Base-by-base conservation (phyloP, 306 rosid species). In the Cucurbita ficifolia region DNA sequence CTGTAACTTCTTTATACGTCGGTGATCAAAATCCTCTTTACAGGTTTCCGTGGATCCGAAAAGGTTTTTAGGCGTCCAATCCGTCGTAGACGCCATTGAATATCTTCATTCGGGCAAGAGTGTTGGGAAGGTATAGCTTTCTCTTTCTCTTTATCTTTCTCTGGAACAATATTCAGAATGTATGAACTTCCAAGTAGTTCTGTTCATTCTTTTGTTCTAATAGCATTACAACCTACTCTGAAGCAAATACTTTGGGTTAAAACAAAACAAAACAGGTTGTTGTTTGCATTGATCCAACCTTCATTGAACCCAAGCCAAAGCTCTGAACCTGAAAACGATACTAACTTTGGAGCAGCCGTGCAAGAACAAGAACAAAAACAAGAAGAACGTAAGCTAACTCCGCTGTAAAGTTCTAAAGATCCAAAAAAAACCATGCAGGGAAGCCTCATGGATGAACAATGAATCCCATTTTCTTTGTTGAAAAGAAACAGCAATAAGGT, bases 71-170 rank as follows among this genome's bases (percentile, higher is more conserved):
- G 98, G 97, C 53, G 70, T 94, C 40, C 62, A 74, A 62, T 84
- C 98, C 10, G 92, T 86, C 42, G 87, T 89, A 4, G 92, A 94
- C 61, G 98, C 98, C 6, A 97, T 94, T 16, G 98, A 94, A 79
- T 84, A 94, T 81, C 96, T 94, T 76, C 97, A 94, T 83, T 94
- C 98, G 22, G 98, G 98, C 8, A 86, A 86, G 82, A 94, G 98
- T 75, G 89, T 90, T 29, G 98, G 98, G 60, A 94, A 94, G 98
- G 98, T 94, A 90, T 55, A 54, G 40, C 61, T 4, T 19, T 43
- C 49, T 76, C 61, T 67, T 45, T 16, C 42, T 69, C 61, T 4
- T 19, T 43, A 42, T 76, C 61, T 67, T 45, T 16, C 42, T 69
- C 8, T 21, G 59, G 43, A 70, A 29, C 40, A 70, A 49, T 50